Percentiles rank a stretch among this genome's conserved stretches.
phyloP scores from a whole-genome alignment of 345 rosid genomes.

The Excoecaria agallocha region DNA sequence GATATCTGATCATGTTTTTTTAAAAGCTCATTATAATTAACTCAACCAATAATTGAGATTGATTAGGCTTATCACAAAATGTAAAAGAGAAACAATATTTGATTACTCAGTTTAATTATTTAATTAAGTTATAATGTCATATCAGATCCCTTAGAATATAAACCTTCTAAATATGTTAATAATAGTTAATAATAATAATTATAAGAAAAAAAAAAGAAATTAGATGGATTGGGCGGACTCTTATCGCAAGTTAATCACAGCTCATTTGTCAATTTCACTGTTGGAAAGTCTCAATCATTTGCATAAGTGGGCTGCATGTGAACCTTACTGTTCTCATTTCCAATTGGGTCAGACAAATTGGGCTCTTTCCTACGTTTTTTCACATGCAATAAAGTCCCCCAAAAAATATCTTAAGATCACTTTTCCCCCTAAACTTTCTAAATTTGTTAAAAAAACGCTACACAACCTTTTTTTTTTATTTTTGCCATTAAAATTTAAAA shows the following conservation, averaged over 20 bases:
- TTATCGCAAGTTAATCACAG: constrained; percentile 4
- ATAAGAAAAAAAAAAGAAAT: neutral
- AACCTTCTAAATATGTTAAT: too few relatives aligned
- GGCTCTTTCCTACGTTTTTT: constrained; percentile 16
- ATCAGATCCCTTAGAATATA: neutral
- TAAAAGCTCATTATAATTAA: neutral
- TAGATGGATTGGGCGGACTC: neutral
- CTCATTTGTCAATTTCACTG: constrained; percentile 13
- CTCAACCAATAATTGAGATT: neutral
- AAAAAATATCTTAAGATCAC: too few relatives aligned
- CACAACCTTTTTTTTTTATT: too few relatives aligned
- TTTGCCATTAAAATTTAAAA: too few relatives aligned
- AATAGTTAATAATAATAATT: too few relatives aligned
- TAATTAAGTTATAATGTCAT: constrained; percentile 9
- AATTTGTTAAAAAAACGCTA: too few relatives aligned
- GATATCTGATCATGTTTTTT: too few relatives aligned
- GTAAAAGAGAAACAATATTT: neutral
- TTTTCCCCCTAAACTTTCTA: too few relatives aligned
- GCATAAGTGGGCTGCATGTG: neutral
- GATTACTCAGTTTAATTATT: neutral
- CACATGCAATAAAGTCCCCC: constrained; percentile 2
- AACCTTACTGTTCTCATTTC: neutral
- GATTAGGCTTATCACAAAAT: neutral
- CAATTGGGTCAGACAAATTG: constrained; percentile 27
- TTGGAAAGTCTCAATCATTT: constrained; percentile 4